These are phyloP conservation scores for Penicillium egyptiacum DNA, from an alignment of 495 filamentous ascomycete species.

Conservation along the genomic window DNA sequence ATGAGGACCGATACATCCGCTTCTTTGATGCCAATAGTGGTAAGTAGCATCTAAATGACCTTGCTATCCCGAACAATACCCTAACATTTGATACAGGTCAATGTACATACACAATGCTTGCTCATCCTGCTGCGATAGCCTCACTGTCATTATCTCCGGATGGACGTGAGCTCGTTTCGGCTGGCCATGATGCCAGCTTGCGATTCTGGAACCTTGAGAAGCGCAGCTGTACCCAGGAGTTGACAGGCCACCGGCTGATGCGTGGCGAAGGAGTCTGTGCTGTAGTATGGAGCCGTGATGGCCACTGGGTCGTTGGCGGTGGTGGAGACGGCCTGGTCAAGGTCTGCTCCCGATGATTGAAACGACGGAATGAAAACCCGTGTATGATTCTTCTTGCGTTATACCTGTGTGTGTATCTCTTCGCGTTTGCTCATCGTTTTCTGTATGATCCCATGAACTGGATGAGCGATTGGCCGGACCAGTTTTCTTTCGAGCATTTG, in stretches of 20 bases:
- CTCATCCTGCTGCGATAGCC: conserved; percentile 89
- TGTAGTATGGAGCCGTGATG: conserved; percentile 93
- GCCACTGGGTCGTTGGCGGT: conserved; percentile 88
- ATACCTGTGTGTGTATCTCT: conserved; percentile 26
- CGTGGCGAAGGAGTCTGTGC: conserved; percentile 90
- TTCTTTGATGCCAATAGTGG: conserved; percentile 99
- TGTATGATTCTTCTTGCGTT: conserved; percentile 40
- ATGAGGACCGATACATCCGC: conserved; percentile 91
- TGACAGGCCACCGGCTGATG: conserved; percentile 88
- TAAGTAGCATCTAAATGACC: conserved; percentile 51
- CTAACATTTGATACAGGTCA: conserved; percentile 67
- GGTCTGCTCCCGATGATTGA: conserved; percentile 71
- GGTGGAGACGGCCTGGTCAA: conserved; percentile 98
- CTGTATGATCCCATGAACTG: conserved; percentile 44
- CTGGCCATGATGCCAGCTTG: conserved; percentile 89
- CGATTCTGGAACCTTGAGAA: conserved; percentile 99
- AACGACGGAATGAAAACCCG: conserved; percentile 29
- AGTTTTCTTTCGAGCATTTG: conserved; percentile 46
- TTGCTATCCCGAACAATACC: conserved; percentile 5
- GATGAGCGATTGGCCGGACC: conserved; percentile 44
- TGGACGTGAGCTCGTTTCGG: conserved; percentile 90
- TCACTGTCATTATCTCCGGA: conserved; percentile 87
- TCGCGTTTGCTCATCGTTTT: conserved; percentile 24
- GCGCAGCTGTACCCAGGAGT: conserved; percentile 87
- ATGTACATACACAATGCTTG: conserved; percentile 98